Base-by-base conservation (phyloP, 306 rosid genomes). In the Cucumis cinereus region DNA sequence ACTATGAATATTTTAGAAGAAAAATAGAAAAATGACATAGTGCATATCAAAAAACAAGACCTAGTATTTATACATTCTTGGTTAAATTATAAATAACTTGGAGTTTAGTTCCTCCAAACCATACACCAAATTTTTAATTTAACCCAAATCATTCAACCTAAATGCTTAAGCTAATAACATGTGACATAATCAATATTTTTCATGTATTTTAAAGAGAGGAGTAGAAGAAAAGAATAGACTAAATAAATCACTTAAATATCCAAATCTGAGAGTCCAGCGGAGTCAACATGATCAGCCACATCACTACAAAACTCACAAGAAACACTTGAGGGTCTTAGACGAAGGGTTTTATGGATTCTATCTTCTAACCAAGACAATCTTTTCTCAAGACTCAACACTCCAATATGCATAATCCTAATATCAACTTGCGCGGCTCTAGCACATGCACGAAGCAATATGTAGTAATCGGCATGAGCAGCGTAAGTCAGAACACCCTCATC, bases 381-480 rank as follows among this genome's bases (percentile, higher is more conserved):
- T 85, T 81, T 93, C 83, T 91, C 98, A 68, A 91, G 81, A 79
- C 85, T 86, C 79, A 93, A 68, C 30, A 90, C 92, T 40, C 88
- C 94, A 47, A 86, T 52, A 83, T 93, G 94, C 94, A 93, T 81
- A 45, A 87, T 83, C 77, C 94, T 85, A 67, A 78, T 80, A 74
- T 90, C 96, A 66, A 91, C 91, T 75, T 87, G 84, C 9, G 92
- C 96, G 85, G 78, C 85, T 80, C 80, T 81, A 3, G 98, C 90
- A 62, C 89, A 90, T 74, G 92, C 90, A 10, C 96, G 89, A 59
- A 93, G 98, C 81, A 91, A 74, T 68, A 91, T 85, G 87, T 91
- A 93, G 78, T 91, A 93, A 82, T 93, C 98, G 20, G 98, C 97
- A 82, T 91, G 97, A 19, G 92, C 94, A 35, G 38, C 92, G 59